Evolutionary conservation across 495 filamentous ascomycete species (phyloP).

Genomic region (Penicillium salamii): DNA sequence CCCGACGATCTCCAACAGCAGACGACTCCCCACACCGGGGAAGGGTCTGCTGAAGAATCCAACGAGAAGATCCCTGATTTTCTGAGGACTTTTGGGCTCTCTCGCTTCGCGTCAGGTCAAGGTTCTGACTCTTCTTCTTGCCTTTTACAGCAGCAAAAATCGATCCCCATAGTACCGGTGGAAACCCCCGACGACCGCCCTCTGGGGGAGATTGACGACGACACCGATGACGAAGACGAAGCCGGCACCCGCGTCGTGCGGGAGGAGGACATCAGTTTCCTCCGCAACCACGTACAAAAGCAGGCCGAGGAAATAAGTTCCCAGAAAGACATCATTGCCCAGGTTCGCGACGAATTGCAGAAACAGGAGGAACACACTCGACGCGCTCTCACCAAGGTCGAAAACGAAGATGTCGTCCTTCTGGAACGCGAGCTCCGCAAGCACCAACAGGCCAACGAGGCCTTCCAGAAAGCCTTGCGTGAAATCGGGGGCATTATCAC

Average conservation of each 20-base stretch:
- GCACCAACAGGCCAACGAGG: slow-evolving; percentile 96
- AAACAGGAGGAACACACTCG: slow-evolving; percentile 61
- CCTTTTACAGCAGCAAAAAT: slow-evolving; percentile 39
- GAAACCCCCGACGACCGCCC: slow-evolving; percentile 27
- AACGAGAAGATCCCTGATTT: slow-evolving; percentile 36
- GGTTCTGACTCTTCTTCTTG: slow-evolving; percentile 42
- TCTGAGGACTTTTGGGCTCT: slow-evolving; percentile 39
- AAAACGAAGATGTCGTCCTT: slow-evolving; percentile 61
- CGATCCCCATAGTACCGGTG: slow-evolving; percentile 23
- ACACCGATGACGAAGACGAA: slow-evolving; percentile 43
- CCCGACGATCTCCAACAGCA: slow-evolving; percentile 48
- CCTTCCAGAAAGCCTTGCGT: slow-evolving; percentile 93
- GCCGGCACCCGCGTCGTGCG: slow-evolving; percentile 47
- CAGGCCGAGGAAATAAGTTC: slow-evolving; percentile 74
- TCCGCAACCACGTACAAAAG: slow-evolving; percentile 73
- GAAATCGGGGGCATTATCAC: slow-evolving; percentile 98
- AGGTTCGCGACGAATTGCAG: slow-evolving; percentile 63
- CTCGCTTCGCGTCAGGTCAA: slow-evolving; percentile 37
- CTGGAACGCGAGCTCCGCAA: slow-evolving; percentile 92
- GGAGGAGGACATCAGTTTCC: slow-evolving; percentile 66
- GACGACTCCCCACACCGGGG: slow-evolving; percentile 41
- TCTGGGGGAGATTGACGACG: slow-evolving; percentile 37
- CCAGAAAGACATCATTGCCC: slow-evolving; percentile 67
- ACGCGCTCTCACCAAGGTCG: slow-evolving; percentile 53
- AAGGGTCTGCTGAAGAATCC: slow-evolving; percentile 51